Conservation (phyloP, 2,329 filamentous ascomycete genomes). For the Cladosporium halotolerans region DNA sequence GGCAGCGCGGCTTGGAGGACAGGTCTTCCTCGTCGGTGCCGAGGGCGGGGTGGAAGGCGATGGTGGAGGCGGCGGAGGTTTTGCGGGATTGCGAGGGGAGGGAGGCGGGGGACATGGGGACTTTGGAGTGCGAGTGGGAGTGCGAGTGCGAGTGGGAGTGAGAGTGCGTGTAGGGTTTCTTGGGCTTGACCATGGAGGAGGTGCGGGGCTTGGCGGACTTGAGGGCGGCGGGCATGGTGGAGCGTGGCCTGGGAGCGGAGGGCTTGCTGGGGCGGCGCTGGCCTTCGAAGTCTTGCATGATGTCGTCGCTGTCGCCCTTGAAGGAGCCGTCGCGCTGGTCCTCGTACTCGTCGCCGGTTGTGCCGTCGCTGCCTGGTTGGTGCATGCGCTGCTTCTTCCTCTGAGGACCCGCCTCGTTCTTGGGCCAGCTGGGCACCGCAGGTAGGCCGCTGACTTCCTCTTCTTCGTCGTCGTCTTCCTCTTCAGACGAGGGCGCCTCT, state of each 20-base stretch:
- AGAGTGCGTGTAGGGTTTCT: conserved; percentile 32
- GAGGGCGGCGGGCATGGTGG: conserved; percentile 26
- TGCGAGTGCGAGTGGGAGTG: conserved; percentile 11
- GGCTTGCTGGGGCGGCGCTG: conserved; percentile 33
- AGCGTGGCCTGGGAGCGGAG: conserved; percentile 37
- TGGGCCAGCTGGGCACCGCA: conserved; percentile 22
- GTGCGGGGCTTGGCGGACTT: conserved; percentile 38
- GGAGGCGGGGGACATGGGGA: conserved; percentile 52
- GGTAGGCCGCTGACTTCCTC: conserved; percentile 60
- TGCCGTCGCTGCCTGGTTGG: conserved; percentile 51
- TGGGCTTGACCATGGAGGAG: conserved; percentile 48
- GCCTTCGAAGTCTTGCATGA: conserved; percentile 21
- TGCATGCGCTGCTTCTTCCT: conserved; percentile 34
- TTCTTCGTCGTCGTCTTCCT: conserved; percentile 68
- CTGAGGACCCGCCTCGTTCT: conserved; percentile 24
- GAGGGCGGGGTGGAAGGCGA: conserved; percentile 55
- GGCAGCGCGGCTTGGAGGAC: conserved; percentile 92
- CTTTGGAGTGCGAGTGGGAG: conserved; percentile 27
- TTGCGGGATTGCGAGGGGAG: conserved; percentile 67
- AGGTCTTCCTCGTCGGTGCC: conserved; percentile 77
- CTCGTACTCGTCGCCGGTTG: conserved; percentile 56
- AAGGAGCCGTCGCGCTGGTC: conserved; percentile 47
- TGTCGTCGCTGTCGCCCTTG: conserved; percentile 49
- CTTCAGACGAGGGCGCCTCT: conserved; percentile 68
- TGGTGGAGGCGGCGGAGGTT: conserved; percentile 56